These are phyloP conservation scores for Mycosphaerella sp. DNA, from an alignment of 2,329 filamentous ascomycete species.

Conservation along the genomic window DNA sequence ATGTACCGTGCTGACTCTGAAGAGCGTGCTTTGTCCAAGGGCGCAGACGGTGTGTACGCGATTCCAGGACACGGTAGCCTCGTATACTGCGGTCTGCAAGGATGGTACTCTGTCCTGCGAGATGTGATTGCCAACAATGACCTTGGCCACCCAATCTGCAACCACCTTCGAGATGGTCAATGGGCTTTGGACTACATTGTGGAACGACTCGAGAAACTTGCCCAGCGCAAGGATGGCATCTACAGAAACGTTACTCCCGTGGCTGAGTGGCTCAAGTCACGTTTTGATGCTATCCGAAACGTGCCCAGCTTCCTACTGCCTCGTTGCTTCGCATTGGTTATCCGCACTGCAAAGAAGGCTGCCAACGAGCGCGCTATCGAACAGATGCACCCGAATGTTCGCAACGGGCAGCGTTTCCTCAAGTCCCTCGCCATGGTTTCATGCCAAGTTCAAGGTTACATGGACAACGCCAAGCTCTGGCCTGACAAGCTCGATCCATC, in stretches of 20 bases:
- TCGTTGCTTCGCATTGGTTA: constrained; percentile 83
- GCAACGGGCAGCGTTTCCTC: constrained; percentile 78
- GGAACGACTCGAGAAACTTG: constrained; percentile 63
- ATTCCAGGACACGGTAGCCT: constrained; percentile 78
- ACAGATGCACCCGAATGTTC: constrained; percentile 70
- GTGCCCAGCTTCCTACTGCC: constrained; percentile 87
- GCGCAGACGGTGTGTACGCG: constrained; percentile 78
- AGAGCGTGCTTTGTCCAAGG: constrained; percentile 70
- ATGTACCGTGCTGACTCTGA: constrained; percentile 90
- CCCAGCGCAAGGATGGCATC: constrained; percentile 48
- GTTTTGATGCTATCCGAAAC: constrained; percentile 76
- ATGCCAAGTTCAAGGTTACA: constrained; percentile 79
- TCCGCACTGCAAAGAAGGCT: constrained; percentile 81
- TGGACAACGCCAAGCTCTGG: constrained; percentile 86
- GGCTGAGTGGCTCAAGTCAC: constrained; percentile 71
- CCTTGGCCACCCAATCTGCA: constrained; percentile 84
- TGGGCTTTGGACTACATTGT: constrained; percentile 90
- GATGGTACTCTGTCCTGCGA: constrained; percentile 92
- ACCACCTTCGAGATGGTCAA: constrained; percentile 82
- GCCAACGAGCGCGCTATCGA: constrained; percentile 71
- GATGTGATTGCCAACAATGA: constrained; percentile 82
- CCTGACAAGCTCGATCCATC: constrained; percentile 77
- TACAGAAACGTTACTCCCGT: constrained; percentile 59
- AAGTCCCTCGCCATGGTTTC: constrained; percentile 87
- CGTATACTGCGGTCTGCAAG: constrained; percentile 94